A percentile compares a stretch with the other conserved stretches of the same genome.
phyloP scores from a whole-genome alignment of 495 filamentous ascomycete genomes.

The Cladorrhinum samala region DNA sequence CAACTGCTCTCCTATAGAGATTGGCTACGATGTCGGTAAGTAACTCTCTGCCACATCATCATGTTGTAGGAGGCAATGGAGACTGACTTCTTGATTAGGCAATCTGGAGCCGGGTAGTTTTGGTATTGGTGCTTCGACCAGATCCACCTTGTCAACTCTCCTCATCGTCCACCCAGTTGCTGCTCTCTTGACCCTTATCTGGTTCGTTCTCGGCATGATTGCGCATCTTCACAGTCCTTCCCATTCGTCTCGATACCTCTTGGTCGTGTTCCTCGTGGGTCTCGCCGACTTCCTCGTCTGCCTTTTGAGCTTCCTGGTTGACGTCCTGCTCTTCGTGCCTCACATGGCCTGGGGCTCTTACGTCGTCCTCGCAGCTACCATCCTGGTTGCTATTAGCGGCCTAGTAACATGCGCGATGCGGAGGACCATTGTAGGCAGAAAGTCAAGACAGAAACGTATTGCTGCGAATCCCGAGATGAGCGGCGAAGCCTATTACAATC shows the following conservation, averaged over 20 bases:
- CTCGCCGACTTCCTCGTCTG: slow-evolving; percentile 80
- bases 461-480: slow-evolving; percentile 94
- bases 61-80: slow-evolving; percentile 1
- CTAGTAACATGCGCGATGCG: slow-evolving; percentile 97
- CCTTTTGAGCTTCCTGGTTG: slow-evolving; percentile 84
- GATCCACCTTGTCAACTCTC: slow-evolving; percentile 82
- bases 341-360: slow-evolving; percentile 93
- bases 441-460: slow-evolving; percentile 86
- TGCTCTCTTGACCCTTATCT: slow-evolving; percentile 76
- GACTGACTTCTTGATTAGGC: slow-evolving; percentile 35
- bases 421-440: slow-evolving; percentile 83
- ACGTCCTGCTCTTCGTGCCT: slow-evolving; percentile 93
- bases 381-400: slow-evolving; percentile 74
- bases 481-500: slow-evolving; percentile 81
- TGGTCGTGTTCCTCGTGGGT: slow-evolving; percentile 75
- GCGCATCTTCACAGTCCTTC: slow-evolving; percentile 86
- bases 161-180: slow-evolving; percentile 91
- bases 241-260: slow-evolving; percentile 86
- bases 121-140: slow-evolving; percentile 64
- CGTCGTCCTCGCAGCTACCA: slow-evolving; percentile 85
- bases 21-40: slow-evolving; percentile 85
- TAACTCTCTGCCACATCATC: slow-evolving; percentile 14
- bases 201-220: slow-evolving; percentile 68
- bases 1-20: slow-evolving; percentile 61
- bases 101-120: slow-evolving; percentile 44